These are phyloP conservation scores for Cyclanthera cordifolia DNA, from an alignment of 306 rosid species.

Conservation along the genomic window DNA sequence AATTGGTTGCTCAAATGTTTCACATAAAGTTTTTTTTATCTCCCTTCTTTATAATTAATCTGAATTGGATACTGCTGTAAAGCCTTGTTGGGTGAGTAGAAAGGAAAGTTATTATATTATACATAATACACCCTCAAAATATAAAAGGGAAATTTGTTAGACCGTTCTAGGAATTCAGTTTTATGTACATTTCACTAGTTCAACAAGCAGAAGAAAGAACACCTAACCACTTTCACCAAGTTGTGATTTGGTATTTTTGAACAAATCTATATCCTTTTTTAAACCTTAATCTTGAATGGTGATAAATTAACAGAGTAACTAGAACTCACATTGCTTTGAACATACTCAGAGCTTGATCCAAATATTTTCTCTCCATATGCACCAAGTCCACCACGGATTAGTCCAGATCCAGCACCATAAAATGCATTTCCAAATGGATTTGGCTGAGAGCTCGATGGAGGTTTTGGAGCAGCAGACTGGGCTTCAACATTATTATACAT, in stretches of 20 bases:
- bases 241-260: background rate
- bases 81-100: background rate
- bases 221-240: background rate
- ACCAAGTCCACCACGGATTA: constrained; percentile 87
- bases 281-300: background rate
- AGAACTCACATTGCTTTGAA: constrained; percentile 89
- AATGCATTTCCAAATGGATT: constrained; percentile 83
- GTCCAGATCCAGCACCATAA: constrained; percentile 90
- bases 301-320: background rate
- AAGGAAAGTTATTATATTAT: background rate
- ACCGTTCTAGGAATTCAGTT: background rate
- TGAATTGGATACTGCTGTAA: background rate
- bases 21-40: background rate
- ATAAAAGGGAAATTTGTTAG: background rate
- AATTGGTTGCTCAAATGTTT: background rate
- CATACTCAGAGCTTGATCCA: constrained; percentile 93
- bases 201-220: background rate
- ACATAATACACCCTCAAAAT: background rate
- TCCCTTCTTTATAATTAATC: background rate
- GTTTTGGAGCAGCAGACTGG: constrained; percentile 46
- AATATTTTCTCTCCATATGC: constrained; percentile 89
- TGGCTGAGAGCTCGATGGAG: constrained; percentile 44
- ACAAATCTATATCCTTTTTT: background rate
- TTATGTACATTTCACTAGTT: background rate
- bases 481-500: constrained; percentile 63